Evolutionary conservation across 2,329 filamentous ascomycete genomes (phyloP), one percentile per base, ranked within the genome.

Genomic region (Penicillium sp.): DNA sequence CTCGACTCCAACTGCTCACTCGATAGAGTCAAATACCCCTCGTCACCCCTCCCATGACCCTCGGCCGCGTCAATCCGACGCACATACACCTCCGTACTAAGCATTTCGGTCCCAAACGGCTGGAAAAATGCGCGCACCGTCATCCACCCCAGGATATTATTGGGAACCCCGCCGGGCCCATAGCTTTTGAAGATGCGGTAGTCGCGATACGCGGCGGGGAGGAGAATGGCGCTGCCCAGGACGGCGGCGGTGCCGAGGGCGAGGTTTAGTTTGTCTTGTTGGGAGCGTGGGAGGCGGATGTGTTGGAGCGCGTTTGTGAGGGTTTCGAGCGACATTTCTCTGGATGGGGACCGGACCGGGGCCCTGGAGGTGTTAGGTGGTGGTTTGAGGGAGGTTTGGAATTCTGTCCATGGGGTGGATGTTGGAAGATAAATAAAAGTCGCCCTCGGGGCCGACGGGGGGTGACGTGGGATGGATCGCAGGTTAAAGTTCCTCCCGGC

Each of bases 81-180:
- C 22, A 70, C 66, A 47, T 75, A 75, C 7, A 69, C 60, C 12
- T 63, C 58, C 5, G 74, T 75, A n/a, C 66, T 66, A 49, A 75
- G 53, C 69, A 71, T 72, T n/a, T 76, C 73, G 13, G 64, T 51
- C 15, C 56, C 57, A 38, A 73, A 69, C 1, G 73, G 73, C 33
- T 70, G 64, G 28, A 72, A 66, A 1, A 74, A 45, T 30, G 70
- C 49, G 15, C 64, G 67, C 35, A 68, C 68, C 9, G 69, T 42
- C 13, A 78, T 49, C 75, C 76, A 80, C 50, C 78, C 78, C 28
- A 75, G 35, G 13, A 72, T 38, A 61, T 79, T 79, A 59, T 76
- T 70, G 2, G 76, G 76, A 2, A 72, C 58, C 0, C 78, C 78
- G 7, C 76, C 76, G 1, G 69, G 73, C 1, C 77, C 77, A 45